phyloP scores from a whole-genome alignment of 2,329 filamentous ascomycete species.

The Aspergillus texensis region DNA sequence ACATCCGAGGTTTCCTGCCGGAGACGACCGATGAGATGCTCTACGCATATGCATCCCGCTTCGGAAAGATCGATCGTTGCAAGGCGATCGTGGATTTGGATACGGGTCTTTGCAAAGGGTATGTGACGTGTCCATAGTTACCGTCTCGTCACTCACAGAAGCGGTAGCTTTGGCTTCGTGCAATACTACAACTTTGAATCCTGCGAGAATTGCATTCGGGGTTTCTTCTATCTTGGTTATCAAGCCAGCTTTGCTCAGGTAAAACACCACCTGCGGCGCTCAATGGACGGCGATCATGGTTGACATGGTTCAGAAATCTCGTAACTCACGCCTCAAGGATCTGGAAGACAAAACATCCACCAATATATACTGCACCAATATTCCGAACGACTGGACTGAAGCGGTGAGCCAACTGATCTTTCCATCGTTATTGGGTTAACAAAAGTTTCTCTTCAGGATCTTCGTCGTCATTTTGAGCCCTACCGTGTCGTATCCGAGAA shows the following conservation, averaged over 20 bases:
- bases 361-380: conserved; percentile 96
- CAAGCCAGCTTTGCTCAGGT: conserved; percentile 97
- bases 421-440: conserved; percentile 3
- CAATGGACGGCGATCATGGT: neutral
- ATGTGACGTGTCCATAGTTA: conserved; percentile 37
- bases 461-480: conserved; percentile 65
- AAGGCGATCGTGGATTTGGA: conserved; percentile 98
- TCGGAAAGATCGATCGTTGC: conserved; percentile 91
- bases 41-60: conserved; percentile 78
- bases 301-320: conserved; percentile 74
- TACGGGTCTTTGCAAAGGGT: conserved; percentile 96
- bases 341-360: conserved; percentile 88
- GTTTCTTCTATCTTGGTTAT: conserved; percentile 91
- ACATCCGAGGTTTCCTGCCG: conserved; percentile 93
- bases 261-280: conserved; percentile 14
- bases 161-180: conserved; percentile 86
- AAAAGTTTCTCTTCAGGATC: conserved; percentile 50
- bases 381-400: conserved; percentile 90
- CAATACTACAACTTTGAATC: conserved; percentile 87
- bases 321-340: conserved; percentile 96
- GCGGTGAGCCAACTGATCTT: conserved; percentile 59
- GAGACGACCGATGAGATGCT: conserved; percentile 93
- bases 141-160: conserved; percentile 25
- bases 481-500: conserved; percentile 83
- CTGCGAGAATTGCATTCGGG: conserved; percentile 93